Percentiles rank a stretch among this genome's conserved stretches.
These are phyloP conservation scores for Yarrowia sp. DNA, from an alignment of 805 yeast genomes.

Conservation along the genomic window DNA sequence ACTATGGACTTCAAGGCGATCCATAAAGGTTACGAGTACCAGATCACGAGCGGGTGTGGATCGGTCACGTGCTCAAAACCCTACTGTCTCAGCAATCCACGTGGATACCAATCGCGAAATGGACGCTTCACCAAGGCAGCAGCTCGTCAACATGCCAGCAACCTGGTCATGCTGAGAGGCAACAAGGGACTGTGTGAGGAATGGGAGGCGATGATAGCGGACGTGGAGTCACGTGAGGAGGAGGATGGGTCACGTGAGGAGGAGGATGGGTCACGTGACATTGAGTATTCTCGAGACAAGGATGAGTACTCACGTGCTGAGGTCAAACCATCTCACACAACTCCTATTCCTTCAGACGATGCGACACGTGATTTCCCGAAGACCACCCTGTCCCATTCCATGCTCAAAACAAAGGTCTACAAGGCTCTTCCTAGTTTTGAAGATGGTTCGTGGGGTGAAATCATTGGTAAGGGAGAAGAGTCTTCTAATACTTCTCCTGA, in stretches of 20 bases:
- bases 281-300: no score
- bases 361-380: slow-evolving; percentile 4
- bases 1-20: slow-evolving; percentile 12
- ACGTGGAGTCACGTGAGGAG: no score
- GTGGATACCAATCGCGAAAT: slow-evolving; percentile 20
- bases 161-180: slow-evolving; percentile 16
- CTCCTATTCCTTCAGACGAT: no score
- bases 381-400: slow-evolving; percentile 13
- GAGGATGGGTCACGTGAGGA: no score
- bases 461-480: not conserved
- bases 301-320: no score
- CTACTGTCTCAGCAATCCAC: slow-evolving; percentile 13
- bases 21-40: slow-evolving; percentile 8
- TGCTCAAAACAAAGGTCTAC: slow-evolving; percentile 17
- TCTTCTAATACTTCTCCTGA: not conserved
- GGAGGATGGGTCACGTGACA: no score
- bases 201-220: no score
- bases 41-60: slow-evolving; percentile 11
- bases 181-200: not conserved
- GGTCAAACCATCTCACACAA: no score
- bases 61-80: slow-evolving; percentile 15
- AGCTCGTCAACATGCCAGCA: slow-evolving; percentile 24
- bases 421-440: not conserved
- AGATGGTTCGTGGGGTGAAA: slow-evolving; percentile 2
- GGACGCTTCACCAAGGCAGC: slow-evolving; percentile 21